These are phyloP conservation scores for Boletus barrowsii DNA, from an alignment of 768 basidiomycete species.

Conservation along the genomic window DNA sequence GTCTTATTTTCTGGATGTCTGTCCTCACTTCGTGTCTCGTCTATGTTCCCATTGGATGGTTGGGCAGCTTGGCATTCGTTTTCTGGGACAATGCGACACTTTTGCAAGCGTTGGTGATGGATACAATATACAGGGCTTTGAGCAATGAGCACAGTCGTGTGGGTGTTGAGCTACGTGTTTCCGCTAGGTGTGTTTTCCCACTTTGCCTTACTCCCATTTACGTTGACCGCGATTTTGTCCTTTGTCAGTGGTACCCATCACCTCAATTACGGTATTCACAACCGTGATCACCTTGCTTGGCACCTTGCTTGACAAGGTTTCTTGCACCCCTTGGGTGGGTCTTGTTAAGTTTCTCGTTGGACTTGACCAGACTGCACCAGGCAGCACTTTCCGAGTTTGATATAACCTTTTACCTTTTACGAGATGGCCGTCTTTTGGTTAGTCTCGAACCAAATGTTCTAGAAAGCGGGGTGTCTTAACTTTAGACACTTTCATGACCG, in stretches of 20 bases:
- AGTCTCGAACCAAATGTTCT: too few species aligned
- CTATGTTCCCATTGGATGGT: slow-evolving; percentile 23
- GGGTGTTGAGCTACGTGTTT: slow-evolving; percentile 19
- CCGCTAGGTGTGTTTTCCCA: slow-evolving; percentile 13
- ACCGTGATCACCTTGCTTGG: too few species aligned
- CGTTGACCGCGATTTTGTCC: background rate
- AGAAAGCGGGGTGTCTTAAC: too few species aligned
- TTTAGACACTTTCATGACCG: too few species aligned
- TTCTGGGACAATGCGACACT: slow-evolving; percentile 9
- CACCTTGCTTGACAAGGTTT: too few species aligned
- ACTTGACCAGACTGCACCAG: too few species aligned
- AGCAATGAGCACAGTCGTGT: slow-evolving; percentile 6
- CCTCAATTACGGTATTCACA: slow-evolving; percentile 22
- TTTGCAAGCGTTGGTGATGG: slow-evolving; percentile 14
- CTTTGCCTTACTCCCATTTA: too few species aligned
- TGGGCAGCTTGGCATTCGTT: slow-evolving; percentile 19
- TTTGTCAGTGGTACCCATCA: slow-evolving; percentile 22
- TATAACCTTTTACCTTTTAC: too few species aligned
- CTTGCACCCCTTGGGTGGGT: too few species aligned
- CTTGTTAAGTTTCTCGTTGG: too few species aligned
- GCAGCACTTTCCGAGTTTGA: too few species aligned
- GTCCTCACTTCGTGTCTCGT: slow-evolving; percentile 23
- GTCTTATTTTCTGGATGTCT: slow-evolving; percentile 19
- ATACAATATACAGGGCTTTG: background rate
- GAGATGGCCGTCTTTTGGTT: too few species aligned